Evolutionary conservation across 2,329 filamentous ascomycete genomes (phyloP), one percentile per base, ranked within the genome.

Genomic region (Ciborinia camelliae): DNA sequence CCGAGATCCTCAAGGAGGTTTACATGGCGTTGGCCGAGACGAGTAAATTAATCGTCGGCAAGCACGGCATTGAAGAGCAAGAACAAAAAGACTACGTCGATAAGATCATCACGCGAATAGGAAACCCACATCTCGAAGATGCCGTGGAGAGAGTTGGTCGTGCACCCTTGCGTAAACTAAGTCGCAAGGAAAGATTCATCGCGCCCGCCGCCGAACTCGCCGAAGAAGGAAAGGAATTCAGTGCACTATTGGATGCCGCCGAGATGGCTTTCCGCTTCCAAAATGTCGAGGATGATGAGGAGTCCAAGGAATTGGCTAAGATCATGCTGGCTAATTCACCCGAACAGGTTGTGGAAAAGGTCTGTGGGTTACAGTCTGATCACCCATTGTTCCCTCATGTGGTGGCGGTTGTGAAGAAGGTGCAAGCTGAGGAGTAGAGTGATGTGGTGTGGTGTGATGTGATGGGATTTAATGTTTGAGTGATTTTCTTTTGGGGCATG

Each of bases 201-300:
- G 92, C 90, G 53, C 95, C 95, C 6, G 94, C 95, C 53, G 86
- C 91, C 12, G 90, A 96, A 79, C 86, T 99, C 23, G 92, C 92
- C 53, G 92, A 97, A 82, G 82, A 84, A 66, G 92, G 86, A 66
- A 82, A 91, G 78, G 84, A 86, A 71, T 89, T 88, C 76, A 83
- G 87, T 65, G 87, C 85, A 62, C 84, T 99, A 37, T 81, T 98
- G 62, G 89, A 89, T 65, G 90, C 91, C 26, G 86, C 95, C 53
- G 94, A 98, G 82, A 92, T 94, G 87, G 89, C 91, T 8, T 89
- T 99, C 77, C 91, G 90, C 68, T 99, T 98, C 88, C 93, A 97
- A 81, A 91, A 97, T 73, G 90, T 97, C 64, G 86, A 93, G 72
- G 92, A 88, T 15, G 95, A 99, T 69, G 91, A 96, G 0, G 95